Percentiles rank a stretch among this genome's conserved stretches.
Conservation (phyloP, 2,329 filamentous ascomycete genomes). For the Sclerotinia glacialis region DNA sequence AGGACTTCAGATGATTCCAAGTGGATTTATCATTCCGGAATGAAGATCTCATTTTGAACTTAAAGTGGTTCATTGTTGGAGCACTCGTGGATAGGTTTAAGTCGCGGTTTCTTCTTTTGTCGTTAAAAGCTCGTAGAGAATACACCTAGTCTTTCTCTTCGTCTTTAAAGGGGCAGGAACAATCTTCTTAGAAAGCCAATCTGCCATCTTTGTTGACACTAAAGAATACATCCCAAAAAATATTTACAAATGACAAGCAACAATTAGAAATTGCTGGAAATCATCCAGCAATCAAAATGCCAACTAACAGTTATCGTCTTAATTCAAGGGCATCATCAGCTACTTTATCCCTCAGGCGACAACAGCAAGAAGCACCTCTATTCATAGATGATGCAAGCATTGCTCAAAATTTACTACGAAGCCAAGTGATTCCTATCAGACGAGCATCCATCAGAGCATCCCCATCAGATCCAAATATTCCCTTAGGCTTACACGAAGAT, state of each 20-base stretch:
- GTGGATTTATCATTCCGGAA: neutral
- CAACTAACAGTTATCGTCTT: slow-evolving; percentile 32
- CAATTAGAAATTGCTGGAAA: slow-evolving; percentile 8
- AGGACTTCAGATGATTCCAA: neutral
- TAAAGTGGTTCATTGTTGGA: neutral
- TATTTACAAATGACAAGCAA: neutral
- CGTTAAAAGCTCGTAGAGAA: neutral
- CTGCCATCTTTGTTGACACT: neutral
- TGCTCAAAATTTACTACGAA: slow-evolving; percentile 30
- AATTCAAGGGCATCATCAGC: slow-evolving; percentile 34
- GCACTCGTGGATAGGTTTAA: neutral
- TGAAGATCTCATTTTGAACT: neutral
- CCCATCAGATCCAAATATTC: slow-evolving; percentile 16
- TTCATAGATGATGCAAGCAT: slow-evolving; percentile 32
- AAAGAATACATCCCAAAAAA: neutral
- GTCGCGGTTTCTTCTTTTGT: slow-evolving; percentile 18
- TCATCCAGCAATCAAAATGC: slow-evolving; percentile 34
- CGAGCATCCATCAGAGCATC: slow-evolving; percentile 26
- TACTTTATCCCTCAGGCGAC: slow-evolving; percentile 30
- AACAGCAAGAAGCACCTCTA: slow-evolving; percentile 21
- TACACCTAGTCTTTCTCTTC: neutral
- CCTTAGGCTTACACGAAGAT: neutral
- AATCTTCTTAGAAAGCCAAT: neutral
- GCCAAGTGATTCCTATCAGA: slow-evolving; percentile 28
- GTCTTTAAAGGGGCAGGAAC: neutral